A percentile compares a stretch with the other conserved stretches of the same genome.
These are phyloP conservation scores for Helichrysum umbraculigerum DNA, from an alignment of 129 eudicot genomes.

Conservation along the genomic window DNA sequence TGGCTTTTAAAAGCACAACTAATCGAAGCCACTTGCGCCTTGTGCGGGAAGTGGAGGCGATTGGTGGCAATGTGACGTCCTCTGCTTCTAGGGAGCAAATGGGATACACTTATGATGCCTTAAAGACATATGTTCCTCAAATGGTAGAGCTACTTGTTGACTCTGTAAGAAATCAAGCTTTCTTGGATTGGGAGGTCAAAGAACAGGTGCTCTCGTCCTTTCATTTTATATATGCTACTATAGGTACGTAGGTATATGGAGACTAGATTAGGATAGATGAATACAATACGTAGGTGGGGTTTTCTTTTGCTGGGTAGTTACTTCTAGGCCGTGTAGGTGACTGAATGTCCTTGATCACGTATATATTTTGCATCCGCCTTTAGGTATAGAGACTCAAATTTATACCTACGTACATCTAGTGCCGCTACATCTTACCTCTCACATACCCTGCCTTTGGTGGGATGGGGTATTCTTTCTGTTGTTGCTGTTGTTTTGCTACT, in stretches of 20 bases:
- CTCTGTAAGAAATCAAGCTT: constrained; percentile 81
- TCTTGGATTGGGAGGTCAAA: constrained; percentile 84
- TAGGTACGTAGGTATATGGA: not conserved
- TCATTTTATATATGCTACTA: not conserved
- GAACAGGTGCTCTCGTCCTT: constrained; percentile 57
- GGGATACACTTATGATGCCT: constrained; percentile 76
- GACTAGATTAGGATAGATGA: too few species aligned
- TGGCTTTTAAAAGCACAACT: constrained; percentile 87
- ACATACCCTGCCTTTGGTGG: too few species aligned
- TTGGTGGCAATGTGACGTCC: constrained; percentile 79
- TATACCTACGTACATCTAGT: too few species aligned
- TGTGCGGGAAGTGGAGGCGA: constrained; percentile 92
- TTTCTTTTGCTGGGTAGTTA: too few species aligned
- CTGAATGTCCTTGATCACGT: too few species aligned
- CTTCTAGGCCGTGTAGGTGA: too few species aligned
- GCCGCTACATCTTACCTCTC: too few species aligned
- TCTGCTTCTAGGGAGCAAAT: constrained; percentile 89
- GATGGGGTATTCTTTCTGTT: too few species aligned
- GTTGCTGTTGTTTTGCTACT: not conserved
- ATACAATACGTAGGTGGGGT: too few species aligned
- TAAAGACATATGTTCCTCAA: constrained; percentile 76
- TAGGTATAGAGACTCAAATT: too few species aligned
- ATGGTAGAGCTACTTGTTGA: constrained; percentile 95
- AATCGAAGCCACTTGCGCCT: constrained; percentile 80
- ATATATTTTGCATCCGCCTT: too few species aligned